A percentile compares a stretch with the other conserved stretches of the same genome.
phyloP scores from a whole-genome alignment of 2,329 filamentous ascomycete species.

The Penicillium sp. region DNA sequence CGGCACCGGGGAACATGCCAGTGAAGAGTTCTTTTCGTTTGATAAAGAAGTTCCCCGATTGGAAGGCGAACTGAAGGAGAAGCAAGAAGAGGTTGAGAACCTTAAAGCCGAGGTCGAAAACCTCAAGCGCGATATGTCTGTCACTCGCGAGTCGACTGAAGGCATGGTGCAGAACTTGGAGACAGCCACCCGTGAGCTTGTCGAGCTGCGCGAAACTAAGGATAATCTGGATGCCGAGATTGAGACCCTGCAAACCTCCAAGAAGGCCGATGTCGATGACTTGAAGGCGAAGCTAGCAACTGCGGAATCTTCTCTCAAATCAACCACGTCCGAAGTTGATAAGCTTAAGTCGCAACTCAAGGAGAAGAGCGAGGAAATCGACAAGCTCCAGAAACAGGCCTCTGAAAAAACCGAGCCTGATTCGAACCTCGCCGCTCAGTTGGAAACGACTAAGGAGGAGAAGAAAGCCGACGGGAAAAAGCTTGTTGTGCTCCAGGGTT shows the following conservation, averaged over 20 bases:
- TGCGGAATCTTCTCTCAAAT: slow-evolving; percentile 34
- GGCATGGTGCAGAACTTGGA: slow-evolving; percentile 67
- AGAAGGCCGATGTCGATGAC: slow-evolving; percentile 45
- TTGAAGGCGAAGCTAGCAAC: slow-evolving; percentile 39
- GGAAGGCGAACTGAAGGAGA: slow-evolving; percentile 71
- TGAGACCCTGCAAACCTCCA: slow-evolving; percentile 42
- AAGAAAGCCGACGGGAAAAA: slow-evolving; percentile 52
- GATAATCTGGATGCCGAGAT: slow-evolving; percentile 52
- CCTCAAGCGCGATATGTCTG: slow-evolving; percentile 68
- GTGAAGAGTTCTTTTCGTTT: slow-evolving; percentile 86
- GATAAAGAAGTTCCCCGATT: slow-evolving; percentile 82
- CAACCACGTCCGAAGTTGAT: slow-evolving; percentile 32
- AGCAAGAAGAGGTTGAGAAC: slow-evolving; percentile 67
- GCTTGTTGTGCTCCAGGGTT: slow-evolving; percentile 53
- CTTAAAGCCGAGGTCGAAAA: slow-evolving; percentile 68
- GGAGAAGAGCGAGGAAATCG: slow-evolving; percentile 43
- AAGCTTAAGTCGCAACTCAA: slow-evolving; percentile 41
- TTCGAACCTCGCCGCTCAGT: slow-evolving; percentile 30
- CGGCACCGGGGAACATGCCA: slow-evolving; percentile 32
- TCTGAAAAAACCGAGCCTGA: slow-evolving; percentile 25
- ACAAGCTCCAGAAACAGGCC: slow-evolving; percentile 34
- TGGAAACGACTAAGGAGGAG: slow-evolving; percentile 38
- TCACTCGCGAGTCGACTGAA: slow-evolving; percentile 68
- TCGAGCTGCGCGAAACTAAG: slow-evolving; percentile 54
- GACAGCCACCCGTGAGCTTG: slow-evolving; percentile 64